These are phyloP conservation scores for Pterocarpus santalinus DNA, from an alignment of 306 rosid species.

Conservation along the genomic window DNA sequence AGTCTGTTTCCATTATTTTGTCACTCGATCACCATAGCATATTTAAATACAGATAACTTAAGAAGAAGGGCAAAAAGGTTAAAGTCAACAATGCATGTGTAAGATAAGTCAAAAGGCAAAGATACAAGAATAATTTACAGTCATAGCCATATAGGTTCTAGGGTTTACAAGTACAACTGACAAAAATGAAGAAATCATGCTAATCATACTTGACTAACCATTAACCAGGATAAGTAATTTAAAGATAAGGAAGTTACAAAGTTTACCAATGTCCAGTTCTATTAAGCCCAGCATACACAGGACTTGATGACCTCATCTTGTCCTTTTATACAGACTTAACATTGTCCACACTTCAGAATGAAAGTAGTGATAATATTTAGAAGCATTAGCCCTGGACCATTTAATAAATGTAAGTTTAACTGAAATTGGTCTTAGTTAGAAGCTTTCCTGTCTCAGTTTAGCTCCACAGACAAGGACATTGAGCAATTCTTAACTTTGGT, in stretches of 20 bases:
- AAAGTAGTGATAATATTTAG: not conserved
- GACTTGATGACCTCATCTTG: too few relatives aligned
- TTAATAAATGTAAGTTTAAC: not conserved
- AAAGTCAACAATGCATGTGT: not conserved
- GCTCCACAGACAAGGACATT: conserved; percentile 17
- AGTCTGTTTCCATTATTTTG: conserved; percentile 15
- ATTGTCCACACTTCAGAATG: too few relatives aligned
- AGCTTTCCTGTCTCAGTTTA: conserved; percentile 4
- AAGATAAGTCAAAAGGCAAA: conserved; percentile 24
- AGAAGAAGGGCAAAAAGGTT: conserved; percentile 4
- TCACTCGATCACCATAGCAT: not conserved
- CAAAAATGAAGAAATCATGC: not conserved
- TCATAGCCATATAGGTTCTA: too few relatives aligned
- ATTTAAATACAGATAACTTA: not conserved
- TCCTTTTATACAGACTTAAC: too few relatives aligned
- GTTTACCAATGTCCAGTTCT: not conserved
- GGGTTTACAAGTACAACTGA: not conserved
- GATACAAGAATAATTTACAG: not conserved
- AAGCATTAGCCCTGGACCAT: not conserved
- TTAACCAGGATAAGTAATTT: not conserved
- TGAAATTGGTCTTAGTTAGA: not conserved
- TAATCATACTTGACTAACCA: not conserved
- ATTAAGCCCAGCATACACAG: not conserved
- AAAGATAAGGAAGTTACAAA: not conserved
- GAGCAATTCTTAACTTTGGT: not conserved